phyloP scores from a whole-genome alignment of 805 yeast species.

The Candida saitoana region DNA sequence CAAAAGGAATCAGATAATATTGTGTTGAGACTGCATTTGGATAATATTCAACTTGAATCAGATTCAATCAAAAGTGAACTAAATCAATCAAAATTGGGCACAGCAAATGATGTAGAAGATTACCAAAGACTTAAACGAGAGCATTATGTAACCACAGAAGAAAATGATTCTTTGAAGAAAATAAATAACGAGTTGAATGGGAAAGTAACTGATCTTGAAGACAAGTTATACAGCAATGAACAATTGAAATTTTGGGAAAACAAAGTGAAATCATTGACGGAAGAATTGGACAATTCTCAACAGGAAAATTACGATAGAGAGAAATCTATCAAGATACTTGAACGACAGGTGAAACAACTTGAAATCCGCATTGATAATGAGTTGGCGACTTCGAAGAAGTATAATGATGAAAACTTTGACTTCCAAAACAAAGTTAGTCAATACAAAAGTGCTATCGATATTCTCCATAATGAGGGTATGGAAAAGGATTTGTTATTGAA shows the following conservation, averaged over 20 bases:
- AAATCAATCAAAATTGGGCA: constrained; percentile 25
- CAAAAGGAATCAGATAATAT: constrained; percentile 24
- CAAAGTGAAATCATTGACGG: constrained; percentile 52
- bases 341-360: constrained; percentile 52
- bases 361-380: constrained; percentile 51
- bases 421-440: constrained; percentile 49
- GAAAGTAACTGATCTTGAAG: constrained; percentile 45
- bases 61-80: constrained; percentile 32
- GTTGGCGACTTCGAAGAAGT: constrained; percentile 44
- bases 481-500: constrained; percentile 43
- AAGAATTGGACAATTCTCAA: constrained; percentile 44
- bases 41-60: constrained; percentile 30
- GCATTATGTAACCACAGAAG: constrained; percentile 56
- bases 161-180: constrained; percentile 59
- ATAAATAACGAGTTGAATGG: constrained; percentile 48
- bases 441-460: constrained; percentile 35
- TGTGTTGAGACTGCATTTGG: constrained; percentile 33
- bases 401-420: constrained; percentile 56
- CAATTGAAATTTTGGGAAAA: constrained; percentile 60
- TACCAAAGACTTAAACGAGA: constrained; percentile 43
- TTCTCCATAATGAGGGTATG: constrained; percentile 32
- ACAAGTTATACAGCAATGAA: constrained; percentile 44
- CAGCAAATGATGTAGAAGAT: constrained; percentile 27
- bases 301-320: constrained; percentile 48
- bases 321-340: constrained; percentile 46